These are phyloP conservation scores for Tolypocladium paradoxum DNA, from an alignment of 2,329 filamentous ascomycete genomes.

Conservation along the genomic window DNA sequence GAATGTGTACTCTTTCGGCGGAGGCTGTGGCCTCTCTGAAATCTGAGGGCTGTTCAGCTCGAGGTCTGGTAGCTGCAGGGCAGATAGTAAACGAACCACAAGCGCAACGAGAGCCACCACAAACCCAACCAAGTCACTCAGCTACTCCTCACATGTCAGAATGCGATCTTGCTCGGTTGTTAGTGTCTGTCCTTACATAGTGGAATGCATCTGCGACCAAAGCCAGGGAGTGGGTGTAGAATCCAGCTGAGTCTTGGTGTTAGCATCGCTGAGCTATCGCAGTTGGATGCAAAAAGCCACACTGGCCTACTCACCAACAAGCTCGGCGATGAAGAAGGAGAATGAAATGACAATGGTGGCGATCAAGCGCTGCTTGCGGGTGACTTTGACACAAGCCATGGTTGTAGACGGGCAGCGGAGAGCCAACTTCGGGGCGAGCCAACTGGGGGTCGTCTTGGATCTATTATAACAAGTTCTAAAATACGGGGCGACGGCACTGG, in stretches of 20 bases:
- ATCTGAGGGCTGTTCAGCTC: slow-evolving; percentile 30
- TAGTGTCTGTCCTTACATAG: slow-evolving; percentile 37
- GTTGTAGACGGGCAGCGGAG: not conserved
- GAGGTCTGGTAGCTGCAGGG: not conserved
- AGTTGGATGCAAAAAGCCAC: not conserved
- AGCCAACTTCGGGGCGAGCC: not conserved
- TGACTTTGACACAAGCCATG: slow-evolving; percentile 12
- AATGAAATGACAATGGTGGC: slow-evolving; percentile 38
- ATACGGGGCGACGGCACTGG: not conserved
- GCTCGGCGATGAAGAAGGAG: slow-evolving; percentile 40
- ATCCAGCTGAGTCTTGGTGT: slow-evolving; percentile 38
- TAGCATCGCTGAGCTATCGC: not conserved
- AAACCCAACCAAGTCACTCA: slow-evolving; percentile 63
- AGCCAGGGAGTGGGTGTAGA: slow-evolving; percentile 60
- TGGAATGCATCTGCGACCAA: slow-evolving; percentile 71
- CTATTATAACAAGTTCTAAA: not conserved
- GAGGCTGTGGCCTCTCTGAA: slow-evolving; percentile 38
- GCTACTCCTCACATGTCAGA: slow-evolving; percentile 22
- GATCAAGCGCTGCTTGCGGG: slow-evolving; percentile 33
- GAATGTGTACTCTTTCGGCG: slow-evolving; percentile 45
- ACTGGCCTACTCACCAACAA: slow-evolving; percentile 25
- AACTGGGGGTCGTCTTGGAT: not conserved
- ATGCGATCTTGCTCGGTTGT: no score
- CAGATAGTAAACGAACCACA: slow-evolving; percentile 32
- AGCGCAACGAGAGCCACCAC: slow-evolving; percentile 55